Evolutionary conservation across 371 early-diverging fungal species (phyloP), one percentile per base, ranked within the genome.

Genomic region (Cladochytrium tenue): DNA sequence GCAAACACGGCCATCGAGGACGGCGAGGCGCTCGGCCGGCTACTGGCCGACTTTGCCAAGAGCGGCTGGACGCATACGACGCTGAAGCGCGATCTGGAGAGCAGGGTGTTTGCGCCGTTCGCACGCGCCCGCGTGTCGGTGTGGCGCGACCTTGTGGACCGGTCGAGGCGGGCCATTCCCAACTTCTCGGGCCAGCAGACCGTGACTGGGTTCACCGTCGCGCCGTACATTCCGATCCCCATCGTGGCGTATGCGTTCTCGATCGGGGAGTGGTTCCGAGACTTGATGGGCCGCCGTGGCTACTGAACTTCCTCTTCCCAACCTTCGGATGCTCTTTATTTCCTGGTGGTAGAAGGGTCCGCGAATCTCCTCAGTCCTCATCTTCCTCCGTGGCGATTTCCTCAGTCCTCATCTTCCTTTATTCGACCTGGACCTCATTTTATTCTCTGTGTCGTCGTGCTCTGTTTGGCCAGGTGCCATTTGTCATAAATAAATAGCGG

Each of bases 1-100:
- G 58, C 58, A 20, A 65, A 51, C 43, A 58, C 32, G n/a, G 66
- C 66, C 7, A 26, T 65, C 32, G 66, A 65, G 35, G 66, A 65
- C 43, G 66, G 35, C n/a, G 64, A 66, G 15, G 36, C 32, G 23
- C 63, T 65, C 31, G 66, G 32, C 43, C 43, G 43, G 13, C 43
- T 43, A 7, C 43, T 43, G 13, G 43, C 43, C 43, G 43, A 43
- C 43, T 43, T 43, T 43, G 43, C 43, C 7, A 43, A 7, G 43
- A 13, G 13, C 43, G 13, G 43, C 43, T 13, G 13, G 13, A 20
- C 43, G 13, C 13, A 7, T 20, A 20, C 43, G 13, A 20, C 43
- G 13, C 15, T 7, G 15, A 7, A 7, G 7, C 7, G 7, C 15
- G 26, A 53, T 25, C n/a, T 26, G 10, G 7, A 26, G 20, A 26